phyloP scores from a whole-genome alignment of 208 protist genomes.

The Kentomonas sorsogonicus region DNA sequence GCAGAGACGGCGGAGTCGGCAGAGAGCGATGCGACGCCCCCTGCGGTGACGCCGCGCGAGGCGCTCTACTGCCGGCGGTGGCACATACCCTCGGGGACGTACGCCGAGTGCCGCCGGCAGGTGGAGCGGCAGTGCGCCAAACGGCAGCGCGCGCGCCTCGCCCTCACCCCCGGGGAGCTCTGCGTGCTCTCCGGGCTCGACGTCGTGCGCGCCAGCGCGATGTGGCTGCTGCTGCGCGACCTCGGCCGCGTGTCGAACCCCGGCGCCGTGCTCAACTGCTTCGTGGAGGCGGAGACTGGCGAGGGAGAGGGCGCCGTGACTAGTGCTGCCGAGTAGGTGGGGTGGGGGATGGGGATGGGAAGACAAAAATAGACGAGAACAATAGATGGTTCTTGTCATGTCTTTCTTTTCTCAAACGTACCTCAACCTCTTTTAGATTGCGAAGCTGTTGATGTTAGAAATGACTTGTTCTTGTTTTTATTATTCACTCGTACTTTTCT shows the following conservation, averaged over 20 bases:
- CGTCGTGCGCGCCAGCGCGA: conserved; percentile 67
- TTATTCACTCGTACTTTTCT: background rate
- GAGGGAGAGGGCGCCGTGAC: too few relatives aligned
- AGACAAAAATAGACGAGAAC: too few relatives aligned
- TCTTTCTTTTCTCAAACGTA: too few relatives aligned
- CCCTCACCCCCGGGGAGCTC: conserved; percentile 57
- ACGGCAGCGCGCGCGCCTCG: conserved; percentile 15
- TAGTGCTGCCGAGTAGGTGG: too few relatives aligned
- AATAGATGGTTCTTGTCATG: too few relatives aligned
- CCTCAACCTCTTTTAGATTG: too few relatives aligned
- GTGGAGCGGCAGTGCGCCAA: conserved; percentile 19
- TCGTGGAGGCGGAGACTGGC: conserved; percentile 15
- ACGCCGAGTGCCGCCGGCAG: conserved; percentile 29
- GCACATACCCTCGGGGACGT: conserved; percentile 46
- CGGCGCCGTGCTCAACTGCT: conserved; percentile 25
- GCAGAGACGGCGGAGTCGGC: background rate
- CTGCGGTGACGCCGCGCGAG: conserved; percentile 12
- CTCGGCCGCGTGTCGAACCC: conserved; percentile 34
- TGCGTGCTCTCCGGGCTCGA: conserved; percentile 53
- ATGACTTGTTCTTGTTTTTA: conserved; percentile 10
- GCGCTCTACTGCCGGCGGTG: conserved; percentile 31
- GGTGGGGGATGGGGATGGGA: too few relatives aligned
- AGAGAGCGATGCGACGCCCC: background rate
- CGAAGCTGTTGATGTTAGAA: too few relatives aligned
- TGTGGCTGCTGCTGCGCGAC: conserved; percentile 49